Evolutionary conservation across 257 asterid genomes (phyloP), one percentile per base, ranked within the genome.

Genomic region (Echites panduratus): DNA sequence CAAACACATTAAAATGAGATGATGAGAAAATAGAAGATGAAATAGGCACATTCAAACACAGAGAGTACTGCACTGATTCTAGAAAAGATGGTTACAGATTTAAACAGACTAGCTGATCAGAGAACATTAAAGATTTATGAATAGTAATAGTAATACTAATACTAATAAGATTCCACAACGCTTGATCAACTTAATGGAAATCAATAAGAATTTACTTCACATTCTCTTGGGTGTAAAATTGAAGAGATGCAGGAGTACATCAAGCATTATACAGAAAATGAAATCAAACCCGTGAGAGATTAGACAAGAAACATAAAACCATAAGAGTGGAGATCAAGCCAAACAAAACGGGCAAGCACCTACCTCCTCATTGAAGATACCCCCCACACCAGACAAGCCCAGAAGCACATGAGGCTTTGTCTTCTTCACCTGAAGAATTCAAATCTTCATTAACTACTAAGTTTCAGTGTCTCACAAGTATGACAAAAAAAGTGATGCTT

Each of bases 321-420:
- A 26, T 9, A 59, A 41, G 47, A 17, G 22, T 32, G 57, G 69
- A 22, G 49, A 7, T n/a, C 35, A 50, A 12, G 56, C 50, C 22
- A 70, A 50, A 71, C 48, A 49, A 27, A 29, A 40, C 29, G 72
- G 22, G 38, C 13, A 17, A 14, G 3, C 53, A 76, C 70, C 61
- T 77, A 95, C 99, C 98, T 92, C 97, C 82, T 92, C 96, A 78
- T 69, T 81, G 77, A 95, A 95, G 78, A 95, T 75, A 48, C 97
- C 96, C 32, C 99, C 98, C 73, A 90, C 98, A 84, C 97, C 99
- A 48, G 99, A 95, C 83, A 95, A 88, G 78, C 99, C 99, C 80
- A 95, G 97, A 83, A 95, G 97, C 85, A 92, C 97, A 61, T 92
- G 97, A 26, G 99, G 99, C 83, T 89, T 95, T 70, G 92, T 98